A percentile compares a stretch with the other conserved stretches of the same genome.
Evolutionary conservation across 78 protist species (phyloP).

Genomic region (Tieghemostelium lacteum): DNA sequence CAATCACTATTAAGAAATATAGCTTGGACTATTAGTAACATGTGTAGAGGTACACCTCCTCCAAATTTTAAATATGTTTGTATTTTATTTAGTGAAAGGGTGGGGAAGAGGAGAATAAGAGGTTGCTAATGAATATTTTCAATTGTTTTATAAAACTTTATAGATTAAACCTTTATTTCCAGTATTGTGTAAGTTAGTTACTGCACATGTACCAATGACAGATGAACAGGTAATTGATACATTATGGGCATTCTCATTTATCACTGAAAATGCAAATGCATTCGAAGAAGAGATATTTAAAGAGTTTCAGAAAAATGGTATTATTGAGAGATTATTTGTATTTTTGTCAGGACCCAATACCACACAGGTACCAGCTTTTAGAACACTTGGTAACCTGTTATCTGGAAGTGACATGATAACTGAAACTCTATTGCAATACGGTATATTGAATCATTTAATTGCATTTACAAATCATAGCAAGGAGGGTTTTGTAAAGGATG

Average conservation of each 20-base stretch:
- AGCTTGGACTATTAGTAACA: slow-evolving; percentile 95
- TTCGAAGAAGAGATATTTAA: too few relatives aligned
- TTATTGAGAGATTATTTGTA: slow-evolving; percentile 98
- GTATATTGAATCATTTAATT: slow-evolving; percentile 49
- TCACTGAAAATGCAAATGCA: too few relatives aligned
- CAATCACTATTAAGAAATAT: slow-evolving; percentile 90
- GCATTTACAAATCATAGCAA: slow-evolving; percentile 51
- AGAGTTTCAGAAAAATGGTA: slow-evolving; percentile 92
- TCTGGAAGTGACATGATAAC: slow-evolving; percentile 14
- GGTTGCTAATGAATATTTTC: not conserved
- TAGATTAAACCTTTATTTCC: slow-evolving; percentile 87
- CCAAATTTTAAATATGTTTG: slow-evolving; percentile 58
- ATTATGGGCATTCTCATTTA: slow-evolving; percentile 30
- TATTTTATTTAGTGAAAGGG: too few relatives aligned
- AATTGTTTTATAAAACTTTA: slow-evolving; percentile 72
- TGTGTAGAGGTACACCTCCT: slow-evolving; percentile 81
- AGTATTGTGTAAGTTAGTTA: slow-evolving; percentile 88
- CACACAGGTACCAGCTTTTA: too few relatives aligned
- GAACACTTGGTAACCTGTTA: too few relatives aligned
- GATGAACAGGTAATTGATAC: slow-evolving; percentile 79
- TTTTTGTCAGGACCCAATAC: slow-evolving; percentile 94
- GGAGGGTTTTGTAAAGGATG: slow-evolving; percentile 93
- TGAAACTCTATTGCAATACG: not conserved
- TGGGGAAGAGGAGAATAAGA: too few relatives aligned
- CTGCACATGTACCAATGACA: slow-evolving; percentile 73